Base-by-base conservation (phyloP, 495 filamentous ascomycete species). In the Antarctomyces pellizariae region DNA sequence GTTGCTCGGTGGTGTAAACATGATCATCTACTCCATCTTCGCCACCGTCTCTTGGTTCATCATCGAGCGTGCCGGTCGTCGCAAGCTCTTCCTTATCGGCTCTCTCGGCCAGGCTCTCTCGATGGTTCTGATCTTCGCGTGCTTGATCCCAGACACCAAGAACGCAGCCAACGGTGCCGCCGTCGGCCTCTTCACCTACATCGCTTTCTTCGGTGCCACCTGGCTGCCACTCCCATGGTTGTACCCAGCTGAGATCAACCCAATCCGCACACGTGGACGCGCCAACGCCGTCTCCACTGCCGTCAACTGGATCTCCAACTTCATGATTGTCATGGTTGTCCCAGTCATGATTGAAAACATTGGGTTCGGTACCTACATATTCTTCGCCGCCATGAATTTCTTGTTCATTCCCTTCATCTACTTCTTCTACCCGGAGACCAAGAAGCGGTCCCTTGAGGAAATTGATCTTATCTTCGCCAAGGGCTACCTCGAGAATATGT, bases 381-480 rank as follows among this genome's bases (percentile, higher is more conserved):
- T 82, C 61, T 82, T 80, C 43, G 73, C 72, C 4, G 46, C 51
- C 18, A 49, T 74, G 36, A 82, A 83, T 47, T 66, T 58, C 25
- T 48, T 48, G 36, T 77, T 79, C 56, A 44, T 82, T 10, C 74
- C 76, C 1, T 41, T 71, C 33, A 71, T 82, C 48, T 77, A 62
- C 48, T 65, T 78, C 50, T 75, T 72, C 50, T 78, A 75, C 44
- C 73, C 75, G 4, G 74, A 78, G 51, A 78, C 71, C 1, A 61
- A 62, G 2, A 48, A 55, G 19, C 67, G 75, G 27, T 69, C 62
- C 21, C 56, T 83, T 11, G 76, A 83, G 39, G 75, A 80, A 40
- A 78, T 80, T 29, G 77, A 83, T 43, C 55, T 80, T 28, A 71
- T 75, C 45, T 77, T 79, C 33, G 70, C 73, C 37, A 82, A 84